phyloP scores from a whole-genome alignment of 495 filamentous ascomycete genomes.

The Cladorrhinum samala region DNA sequence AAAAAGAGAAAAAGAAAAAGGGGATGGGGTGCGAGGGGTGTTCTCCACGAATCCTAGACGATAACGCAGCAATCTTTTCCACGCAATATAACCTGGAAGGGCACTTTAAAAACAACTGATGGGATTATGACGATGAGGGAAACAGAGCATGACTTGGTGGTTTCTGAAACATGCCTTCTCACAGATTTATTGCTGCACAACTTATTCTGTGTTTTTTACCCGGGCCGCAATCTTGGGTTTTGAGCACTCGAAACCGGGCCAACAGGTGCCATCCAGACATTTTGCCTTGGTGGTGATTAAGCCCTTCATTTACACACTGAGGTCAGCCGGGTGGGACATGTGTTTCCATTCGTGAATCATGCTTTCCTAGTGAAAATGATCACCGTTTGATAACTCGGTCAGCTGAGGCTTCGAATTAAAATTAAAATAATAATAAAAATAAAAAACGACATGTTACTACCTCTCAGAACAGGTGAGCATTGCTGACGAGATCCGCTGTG shows the following conservation, averaged over 20 bases:
- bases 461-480: no score
- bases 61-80: neutral
- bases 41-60: no score
- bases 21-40: no score
- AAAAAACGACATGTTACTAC: no score
- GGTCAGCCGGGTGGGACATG: neutral
- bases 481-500: no score
- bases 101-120: neutral
- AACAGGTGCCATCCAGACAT: conserved; percentile 2
- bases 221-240: conserved; percentile 9
- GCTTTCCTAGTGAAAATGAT: neutral
- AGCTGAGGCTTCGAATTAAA: no score
- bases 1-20: no score
- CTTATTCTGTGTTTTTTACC: conserved; percentile 20
- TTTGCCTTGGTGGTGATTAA: neutral
- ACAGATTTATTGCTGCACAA: neutral
- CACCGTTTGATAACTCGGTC: no score
- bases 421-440: no score
- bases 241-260: conserved; percentile 16
- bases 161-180: neutral
- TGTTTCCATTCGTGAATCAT: neutral
- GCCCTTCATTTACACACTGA: neutral
- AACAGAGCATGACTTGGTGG: neutral
- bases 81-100: neutral
- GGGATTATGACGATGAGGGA: neutral